Base-by-base conservation (phyloP, 179 eudicot species). In the Silene vulgaris region DNA sequence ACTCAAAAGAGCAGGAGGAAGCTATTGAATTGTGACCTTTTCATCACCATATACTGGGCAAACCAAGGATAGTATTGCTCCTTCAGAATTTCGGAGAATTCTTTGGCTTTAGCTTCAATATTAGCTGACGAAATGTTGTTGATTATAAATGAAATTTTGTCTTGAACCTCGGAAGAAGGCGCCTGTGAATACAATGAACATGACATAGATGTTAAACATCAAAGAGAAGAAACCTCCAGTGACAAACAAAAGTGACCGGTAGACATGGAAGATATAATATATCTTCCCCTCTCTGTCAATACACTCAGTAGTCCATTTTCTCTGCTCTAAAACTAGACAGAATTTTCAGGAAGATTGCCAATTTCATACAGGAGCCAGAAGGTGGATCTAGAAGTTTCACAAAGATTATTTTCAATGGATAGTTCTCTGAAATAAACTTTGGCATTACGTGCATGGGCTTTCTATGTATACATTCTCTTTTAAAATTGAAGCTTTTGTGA, bases 41-140 rank as follows among this genome's bases (percentile, higher is more conserved):
- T 92, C 95, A 95, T 92, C 77, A 95, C 97, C 93, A 95, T 85
- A 86, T 95, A 92, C 79, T 92, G 99, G 0, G 99, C 97, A 86
- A 95, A 92, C 97, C 99, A 95, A 28, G 97, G 91, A 86, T 83
- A 87, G 84, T 85, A 86, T 65, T 87, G 89, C 84, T 90, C 95
- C 68, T 81, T 89, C 78, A 95, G 82, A 73, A 89, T 75, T 69
- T 95, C 97, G 26, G 86, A 80, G 74, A 95, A 88, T 66, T 94
- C 97, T 80, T 86, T 95, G 50, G 95, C 97, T 86, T 92, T 95
- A 32, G 90, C 87, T 79, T 95, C 99, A 81, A 88, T 40, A 86
- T 89, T 92, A 69, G 95, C 77, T 37, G 83, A 76, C 28, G 95
- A 86, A 45, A 95, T 80, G 72, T 92, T 95, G 76, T 95, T 95